These are phyloP conservation scores for Tephrocybe sp. DNA, from an alignment of 768 basidiomycete genomes.

Conservation along the genomic window DNA sequence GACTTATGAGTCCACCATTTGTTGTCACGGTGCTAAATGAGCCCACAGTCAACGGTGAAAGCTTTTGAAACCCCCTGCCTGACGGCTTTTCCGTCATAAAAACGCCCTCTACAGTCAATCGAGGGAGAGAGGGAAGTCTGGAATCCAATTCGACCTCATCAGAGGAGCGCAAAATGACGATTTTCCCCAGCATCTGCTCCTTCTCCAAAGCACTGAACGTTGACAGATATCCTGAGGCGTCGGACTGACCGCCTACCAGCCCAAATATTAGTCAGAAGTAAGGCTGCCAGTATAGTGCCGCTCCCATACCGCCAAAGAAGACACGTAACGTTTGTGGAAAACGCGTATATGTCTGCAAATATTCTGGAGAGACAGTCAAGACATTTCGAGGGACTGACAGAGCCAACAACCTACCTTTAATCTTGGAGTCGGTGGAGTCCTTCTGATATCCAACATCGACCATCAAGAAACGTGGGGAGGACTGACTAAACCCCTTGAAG, in stretches of 20 bases:
- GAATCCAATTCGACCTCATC: slow-evolving; percentile 42
- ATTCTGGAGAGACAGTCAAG: slow-evolving; percentile 45
- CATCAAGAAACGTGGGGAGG: slow-evolving; percentile 67
- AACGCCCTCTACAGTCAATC: slow-evolving; percentile 51
- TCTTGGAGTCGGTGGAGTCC: slow-evolving; percentile 64
- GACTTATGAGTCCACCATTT: slow-evolving; percentile 65
- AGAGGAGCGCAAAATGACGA: slow-evolving; percentile 59
- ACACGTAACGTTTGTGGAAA: slow-evolving; percentile 75
- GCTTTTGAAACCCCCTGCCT: slow-evolving; percentile 33
- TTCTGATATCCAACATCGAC: slow-evolving; percentile 69
- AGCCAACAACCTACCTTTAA: slow-evolving; percentile 51
- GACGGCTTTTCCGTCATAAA: slow-evolving; percentile 43
- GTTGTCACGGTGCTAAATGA: slow-evolving; percentile 43
- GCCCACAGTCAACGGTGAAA: slow-evolving; percentile 47
- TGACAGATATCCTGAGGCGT: slow-evolving; percentile 50
- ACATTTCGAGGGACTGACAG: not conserved
- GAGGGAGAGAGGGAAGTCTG: slow-evolving; percentile 50
- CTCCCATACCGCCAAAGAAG: slow-evolving; percentile 64
- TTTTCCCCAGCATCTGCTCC: slow-evolving; percentile 64
- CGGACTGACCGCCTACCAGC: slow-evolving; percentile 49
- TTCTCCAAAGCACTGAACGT: slow-evolving; percentile 56
- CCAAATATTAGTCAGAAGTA: not conserved
- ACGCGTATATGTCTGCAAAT: slow-evolving; percentile 66
- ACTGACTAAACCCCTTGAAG: slow-evolving; percentile 64
- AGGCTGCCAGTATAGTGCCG: not conserved